Base-by-base conservation (phyloP, 192 early-diverging fungal genomes). In the Rhizophagus sp. region DNA sequence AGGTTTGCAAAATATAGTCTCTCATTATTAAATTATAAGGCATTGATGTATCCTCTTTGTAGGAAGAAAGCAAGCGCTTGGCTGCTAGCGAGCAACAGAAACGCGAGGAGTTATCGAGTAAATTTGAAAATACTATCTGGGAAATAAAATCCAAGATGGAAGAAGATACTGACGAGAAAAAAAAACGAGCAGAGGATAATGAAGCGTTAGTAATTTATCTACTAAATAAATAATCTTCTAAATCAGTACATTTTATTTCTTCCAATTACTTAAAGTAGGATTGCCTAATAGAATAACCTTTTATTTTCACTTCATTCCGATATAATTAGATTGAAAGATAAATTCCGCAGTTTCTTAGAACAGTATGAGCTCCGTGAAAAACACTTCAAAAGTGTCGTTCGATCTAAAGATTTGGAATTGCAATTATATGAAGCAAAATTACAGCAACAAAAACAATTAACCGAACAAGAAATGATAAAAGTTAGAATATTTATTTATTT, bases 351-450 rank as follows among this genome's bases (percentile, higher is more conserved):
- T 52, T 90, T 92, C 75, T 82, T 89, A 30, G 84, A 88, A 62
- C 90, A 92, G 81, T 92, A 91, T 70, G 87, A 84, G 12, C 77
- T 89, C 6, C 89, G 89, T 13, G 90, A 92, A 63, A 88, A 88
- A 74, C 91, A 91, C 69, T 92, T 90, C 83, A 84, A 89, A 36
- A 88, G 88, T 30, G 84, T 87, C 1, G 79, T 91, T 52, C 80
- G 85, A 69, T 85, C 88, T 19, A 88, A 87, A 52, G 87, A 91
- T 63, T 81, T 92, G 30, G 91, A 92, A 72, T 85, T 87, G 12
- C 86, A 91, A 76, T 81, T 92, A 2, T 82, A 87, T 33, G 83
- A 90, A 67, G 88, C 89, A 30, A 91, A 88, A 33, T 62, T 89
- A 24, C 87, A 90, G 34, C 85, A 83, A 57, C 88, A 89, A 71